Base-by-base conservation (phyloP, 805 yeast genomes). In the Diddensiella caesifluorescens region DNA sequence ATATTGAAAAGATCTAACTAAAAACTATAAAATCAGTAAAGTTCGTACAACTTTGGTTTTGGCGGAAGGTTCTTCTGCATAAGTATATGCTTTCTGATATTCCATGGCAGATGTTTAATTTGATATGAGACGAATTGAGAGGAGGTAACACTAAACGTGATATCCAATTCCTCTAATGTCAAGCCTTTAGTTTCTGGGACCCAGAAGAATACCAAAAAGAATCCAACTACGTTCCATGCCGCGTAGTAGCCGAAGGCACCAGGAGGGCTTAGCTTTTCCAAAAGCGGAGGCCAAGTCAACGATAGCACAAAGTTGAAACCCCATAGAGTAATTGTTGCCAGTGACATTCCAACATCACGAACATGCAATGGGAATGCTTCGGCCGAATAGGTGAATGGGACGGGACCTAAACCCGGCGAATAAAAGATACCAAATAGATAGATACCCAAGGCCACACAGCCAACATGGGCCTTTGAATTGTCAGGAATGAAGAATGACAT, bases 241-340 rank as follows among this genome's bases (percentile, higher is more conserved):
- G 92, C 95, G 56, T 84, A 86, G 73, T 79, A 86, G 10, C 92
- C 88, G 59, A 83, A 86, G 3, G 94, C 94, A 61, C 95, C 95
- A 50, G 80, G 85, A 2, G 87, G 74, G 42, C 75, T 77, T 64
- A 86, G 80, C 0, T 81, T 79, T 36, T 63, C 71, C 43, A 74
- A 61, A 60, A 86, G 63, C 19, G 84, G 68, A 26, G 94, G 92
- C 92, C 92, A 80, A 5, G 94, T 79, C 48, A 85, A 70, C 16
- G 92, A 78, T 47, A 80, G 65, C 36, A 78, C 66, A 50, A 79
- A 75, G 56, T 72, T 72, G 61, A 72, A 72, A 51, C 69, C 71
- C 77, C 77, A 72, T 16, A 55, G 45, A 9, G 55, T 51, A 19
- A 85, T 85, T 22, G 89, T 79, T 22, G 89, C 90, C 49, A 79